phyloP scores from a whole-genome alignment of 1,139 yeast species.

The Entelexis paramagnoliae region DNA sequence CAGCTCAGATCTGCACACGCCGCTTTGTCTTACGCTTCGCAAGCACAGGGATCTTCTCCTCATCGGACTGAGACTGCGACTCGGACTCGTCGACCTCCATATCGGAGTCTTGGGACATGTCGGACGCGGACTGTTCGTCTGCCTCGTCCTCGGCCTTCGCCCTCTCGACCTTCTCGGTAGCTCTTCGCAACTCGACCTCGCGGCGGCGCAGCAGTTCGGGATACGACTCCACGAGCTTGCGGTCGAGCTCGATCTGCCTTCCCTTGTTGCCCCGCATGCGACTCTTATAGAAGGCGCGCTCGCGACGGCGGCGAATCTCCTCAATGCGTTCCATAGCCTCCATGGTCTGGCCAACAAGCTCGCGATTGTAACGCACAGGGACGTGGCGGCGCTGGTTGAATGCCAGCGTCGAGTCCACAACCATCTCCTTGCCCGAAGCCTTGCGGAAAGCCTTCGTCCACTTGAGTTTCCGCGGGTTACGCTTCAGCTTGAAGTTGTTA shows the following conservation, averaged over 20 bases:
- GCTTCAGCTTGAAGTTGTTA: slow-evolving; percentile 92
- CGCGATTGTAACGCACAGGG: slow-evolving; percentile 96
- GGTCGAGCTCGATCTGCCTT: slow-evolving; percentile 72
- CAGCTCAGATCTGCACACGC: slow-evolving; percentile 17
- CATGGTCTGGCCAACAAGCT: slow-evolving; percentile 84
- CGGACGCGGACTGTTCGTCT: slow-evolving; percentile 28
- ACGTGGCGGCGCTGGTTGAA: slow-evolving; percentile 96
- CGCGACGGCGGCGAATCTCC: slow-evolving; percentile 92
- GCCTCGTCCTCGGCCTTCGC: slow-evolving; percentile 45
- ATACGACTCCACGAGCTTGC: slow-evolving; percentile 74
- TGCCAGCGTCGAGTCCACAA: slow-evolving; percentile 90
- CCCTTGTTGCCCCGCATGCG: slow-evolving; percentile 98
- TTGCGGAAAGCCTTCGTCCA: slow-evolving; percentile 99
- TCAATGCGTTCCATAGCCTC: slow-evolving; percentile 94
- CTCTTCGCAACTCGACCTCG: slow-evolving; percentile 81
- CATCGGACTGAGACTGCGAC: slow-evolving; percentile 32
- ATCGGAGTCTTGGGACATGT: slow-evolving; percentile 39
- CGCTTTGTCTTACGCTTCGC: slow-evolving; percentile 50
- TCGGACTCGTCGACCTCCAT: slow-evolving; percentile 38
- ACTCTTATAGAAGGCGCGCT: slow-evolving; percentile 96
- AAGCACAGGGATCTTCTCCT: slow-evolving; percentile 59
- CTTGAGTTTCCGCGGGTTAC: slow-evolving; percentile 94
- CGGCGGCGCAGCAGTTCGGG: slow-evolving; percentile 85
- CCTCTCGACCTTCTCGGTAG: slow-evolving; percentile 54
- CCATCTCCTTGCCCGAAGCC: slow-evolving; percentile 82